Conservation (phyloP, 2,329 filamentous ascomycete genomes). For the Pyrenophora tritici-repentis region DNA sequence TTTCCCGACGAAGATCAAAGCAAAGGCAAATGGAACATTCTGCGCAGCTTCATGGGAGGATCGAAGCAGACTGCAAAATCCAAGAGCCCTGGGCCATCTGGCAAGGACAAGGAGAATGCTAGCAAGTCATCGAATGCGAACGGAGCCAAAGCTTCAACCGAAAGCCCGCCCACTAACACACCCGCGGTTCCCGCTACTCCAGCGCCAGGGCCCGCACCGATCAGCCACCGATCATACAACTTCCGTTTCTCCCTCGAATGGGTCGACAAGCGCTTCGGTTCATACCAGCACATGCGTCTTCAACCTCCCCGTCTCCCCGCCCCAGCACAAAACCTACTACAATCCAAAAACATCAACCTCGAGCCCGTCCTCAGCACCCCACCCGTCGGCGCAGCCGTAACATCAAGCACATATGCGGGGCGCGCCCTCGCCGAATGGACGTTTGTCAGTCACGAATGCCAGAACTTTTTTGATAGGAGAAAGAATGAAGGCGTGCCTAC, state of each 20-base stretch:
- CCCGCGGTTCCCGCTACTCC: constrained; percentile 8
- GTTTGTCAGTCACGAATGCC: constrained; percentile 75
- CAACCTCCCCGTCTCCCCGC: constrained; percentile 70
- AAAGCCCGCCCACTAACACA: constrained; percentile 12
- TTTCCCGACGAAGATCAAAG: constrained; percentile 52
- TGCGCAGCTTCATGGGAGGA: constrained; percentile 66
- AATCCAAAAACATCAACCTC: constrained; percentile 44
- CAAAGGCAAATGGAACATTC: constrained; percentile 63
- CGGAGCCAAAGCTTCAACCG: constrained; percentile 11
- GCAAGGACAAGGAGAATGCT: constrained; percentile 33
- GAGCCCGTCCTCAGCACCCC: constrained; percentile 31
- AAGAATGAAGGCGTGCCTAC: constrained; percentile 72
- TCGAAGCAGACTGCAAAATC: constrained; percentile 50
- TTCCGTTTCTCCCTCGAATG: constrained; percentile 78
- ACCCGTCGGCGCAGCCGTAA: constrained; percentile 46
- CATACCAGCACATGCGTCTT: constrained; percentile 66
- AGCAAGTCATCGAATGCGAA: constrained; percentile 13
- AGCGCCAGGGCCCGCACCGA: constrained; percentile 50
- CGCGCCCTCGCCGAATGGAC: constrained; percentile 79
- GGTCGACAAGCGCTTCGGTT: constrained; percentile 61
- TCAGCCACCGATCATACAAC: constrained; percentile 63
- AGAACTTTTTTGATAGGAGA: constrained; percentile 78
- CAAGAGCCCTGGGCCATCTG: constrained; percentile 36
- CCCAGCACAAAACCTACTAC: constrained; percentile 70
- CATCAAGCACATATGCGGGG: constrained; percentile 65